These are phyloP conservation scores for Trametes cingulata DNA, from an alignment of 768 basidiomycete genomes.

Conservation along the genomic window DNA sequence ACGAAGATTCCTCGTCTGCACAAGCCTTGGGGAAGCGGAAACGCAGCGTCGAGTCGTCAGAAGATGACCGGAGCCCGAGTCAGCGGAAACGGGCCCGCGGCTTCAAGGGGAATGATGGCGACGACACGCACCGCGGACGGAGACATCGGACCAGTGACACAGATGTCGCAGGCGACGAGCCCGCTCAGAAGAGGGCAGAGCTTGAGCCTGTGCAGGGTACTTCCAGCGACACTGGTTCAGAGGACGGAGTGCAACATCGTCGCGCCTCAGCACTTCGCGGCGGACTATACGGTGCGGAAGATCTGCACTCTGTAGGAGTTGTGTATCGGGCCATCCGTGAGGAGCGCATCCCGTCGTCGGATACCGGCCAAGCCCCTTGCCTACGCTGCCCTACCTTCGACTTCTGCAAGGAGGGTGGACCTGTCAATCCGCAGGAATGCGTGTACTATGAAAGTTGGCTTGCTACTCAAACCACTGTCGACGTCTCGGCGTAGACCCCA, in stretches of 20 bases:
- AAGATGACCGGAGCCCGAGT: too few species aligned
- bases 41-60: too few species aligned
- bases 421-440: constrained; percentile 79
- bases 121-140: too few species aligned
- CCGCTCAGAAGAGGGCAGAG: too few species aligned
- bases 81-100: too few species aligned
- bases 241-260: neutral
- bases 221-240: neutral
- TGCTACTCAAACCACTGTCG: constrained; percentile 30
- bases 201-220: too few species aligned
- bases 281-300: constrained; percentile 15
- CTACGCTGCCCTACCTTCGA: constrained; percentile 86
- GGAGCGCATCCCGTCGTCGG: constrained; percentile 48
- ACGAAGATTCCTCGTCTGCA: too few species aligned
- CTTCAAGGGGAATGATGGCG: too few species aligned
- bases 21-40: too few species aligned
- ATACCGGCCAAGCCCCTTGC: constrained; percentile 68
- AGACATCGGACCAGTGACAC: too few species aligned
- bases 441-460: constrained; percentile 80
- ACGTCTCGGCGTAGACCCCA: neutral
- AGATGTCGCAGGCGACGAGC: too few species aligned
- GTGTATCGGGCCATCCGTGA: constrained; percentile 81
- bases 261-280: neutral
- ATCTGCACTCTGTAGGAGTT: constrained; percentile 38
- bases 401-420: constrained; percentile 76